These are phyloP conservation scores for Tylopilus plumbeoviolaceoides DNA, from an alignment of 768 basidiomycete species.

Conservation along the genomic window DNA sequence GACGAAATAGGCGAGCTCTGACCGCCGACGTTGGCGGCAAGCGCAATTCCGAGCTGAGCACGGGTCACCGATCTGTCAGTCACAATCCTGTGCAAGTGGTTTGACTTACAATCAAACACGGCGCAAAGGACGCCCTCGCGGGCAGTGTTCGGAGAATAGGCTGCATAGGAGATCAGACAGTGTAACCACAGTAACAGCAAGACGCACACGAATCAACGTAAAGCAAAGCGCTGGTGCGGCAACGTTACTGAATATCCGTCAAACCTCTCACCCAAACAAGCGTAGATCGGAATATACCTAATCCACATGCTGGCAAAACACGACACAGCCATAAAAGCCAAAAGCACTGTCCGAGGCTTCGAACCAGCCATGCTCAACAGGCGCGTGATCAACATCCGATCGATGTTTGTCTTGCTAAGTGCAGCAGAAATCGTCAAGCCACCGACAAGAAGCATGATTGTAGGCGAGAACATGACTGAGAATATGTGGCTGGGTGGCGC, in stretches of 20 bases:
- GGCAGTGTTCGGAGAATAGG: conserved; percentile 92
- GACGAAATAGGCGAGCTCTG: conserved; percentile 97
- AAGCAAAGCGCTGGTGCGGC: conserved; percentile 97
- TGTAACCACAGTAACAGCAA: neutral
- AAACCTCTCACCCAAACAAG: neutral
- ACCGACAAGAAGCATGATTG: conserved; percentile 96
- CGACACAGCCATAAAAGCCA: conserved; percentile 93
- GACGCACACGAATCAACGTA: conserved; percentile 82
- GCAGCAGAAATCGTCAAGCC: conserved; percentile 98
- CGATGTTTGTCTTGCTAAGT: conserved; percentile 91
- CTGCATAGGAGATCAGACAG: conserved; percentile 37
- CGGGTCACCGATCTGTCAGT: neutral
- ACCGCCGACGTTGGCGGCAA: conserved; percentile 98
- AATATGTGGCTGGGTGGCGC: conserved; percentile 68
- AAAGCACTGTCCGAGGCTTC: conserved; percentile 76
- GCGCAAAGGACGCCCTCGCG: conserved; percentile 79
- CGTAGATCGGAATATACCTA: conserved; percentile 45
- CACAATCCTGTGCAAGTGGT: neutral
- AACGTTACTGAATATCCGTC: conserved; percentile 63
- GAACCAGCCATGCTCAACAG: conserved; percentile 90
- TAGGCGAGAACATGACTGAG: conserved; percentile 94
- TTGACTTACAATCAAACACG: conserved; percentile 80
- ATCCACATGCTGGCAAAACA: conserved; percentile 99
- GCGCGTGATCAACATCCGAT: conserved; percentile 85
- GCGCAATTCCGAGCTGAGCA: conserved; percentile 83